Evolutionary conservation across 1,284 basidiomycete genomes (phyloP).

Genomic region (Cutaneotrichosporon dermatis): DNA sequence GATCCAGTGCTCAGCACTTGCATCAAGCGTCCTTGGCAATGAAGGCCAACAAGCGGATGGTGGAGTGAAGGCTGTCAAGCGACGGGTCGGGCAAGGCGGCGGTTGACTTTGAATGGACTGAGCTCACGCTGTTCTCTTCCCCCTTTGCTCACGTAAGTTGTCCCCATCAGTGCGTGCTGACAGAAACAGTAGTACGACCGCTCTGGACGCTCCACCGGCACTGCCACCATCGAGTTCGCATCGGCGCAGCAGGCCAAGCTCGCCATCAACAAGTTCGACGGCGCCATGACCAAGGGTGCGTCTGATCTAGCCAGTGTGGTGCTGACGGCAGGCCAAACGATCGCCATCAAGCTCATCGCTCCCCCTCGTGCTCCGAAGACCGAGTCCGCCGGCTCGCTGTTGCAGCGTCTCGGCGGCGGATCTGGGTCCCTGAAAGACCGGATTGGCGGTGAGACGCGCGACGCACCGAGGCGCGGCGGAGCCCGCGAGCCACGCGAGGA

Average conservation of each 20-base stretch:
- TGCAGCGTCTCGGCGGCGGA: slow-evolving; percentile 3
- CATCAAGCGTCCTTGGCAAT: too few species aligned
- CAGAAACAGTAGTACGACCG: slow-evolving; percentile 71
- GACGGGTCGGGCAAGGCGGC: too few species aligned
- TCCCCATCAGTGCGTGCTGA: slow-evolving; percentile 1
- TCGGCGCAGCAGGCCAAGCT: slow-evolving; percentile 70
- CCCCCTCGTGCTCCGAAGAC: slow-evolving; percentile 16
- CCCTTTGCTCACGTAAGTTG: slow-evolving; percentile 25
- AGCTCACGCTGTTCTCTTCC: slow-evolving; percentile 20
- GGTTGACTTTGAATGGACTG: slow-evolving; percentile 1
- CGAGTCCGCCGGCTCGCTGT: slow-evolving; percentile 1
- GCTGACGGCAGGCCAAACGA: slow-evolving; percentile 64
- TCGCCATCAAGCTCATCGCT: slow-evolving; percentile 61
- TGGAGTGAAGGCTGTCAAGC: too few species aligned
- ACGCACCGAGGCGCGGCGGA: not conserved
- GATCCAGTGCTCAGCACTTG: too few species aligned
- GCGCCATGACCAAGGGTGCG: slow-evolving; percentile 83
- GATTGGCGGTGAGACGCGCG: not conserved
- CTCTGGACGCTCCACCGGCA: slow-evolving; percentile 85
- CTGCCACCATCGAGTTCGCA: slow-evolving; percentile 77
- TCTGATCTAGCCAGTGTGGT: too few species aligned
- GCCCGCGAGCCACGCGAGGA: not conserved
- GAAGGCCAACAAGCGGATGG: not conserved
- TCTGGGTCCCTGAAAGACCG: slow-evolving; percentile 9
- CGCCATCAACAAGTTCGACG: slow-evolving; percentile 82